Evolutionary conservation across 441 rosid species (phyloP).

Genomic region (Corymbia citriodora): DNA sequence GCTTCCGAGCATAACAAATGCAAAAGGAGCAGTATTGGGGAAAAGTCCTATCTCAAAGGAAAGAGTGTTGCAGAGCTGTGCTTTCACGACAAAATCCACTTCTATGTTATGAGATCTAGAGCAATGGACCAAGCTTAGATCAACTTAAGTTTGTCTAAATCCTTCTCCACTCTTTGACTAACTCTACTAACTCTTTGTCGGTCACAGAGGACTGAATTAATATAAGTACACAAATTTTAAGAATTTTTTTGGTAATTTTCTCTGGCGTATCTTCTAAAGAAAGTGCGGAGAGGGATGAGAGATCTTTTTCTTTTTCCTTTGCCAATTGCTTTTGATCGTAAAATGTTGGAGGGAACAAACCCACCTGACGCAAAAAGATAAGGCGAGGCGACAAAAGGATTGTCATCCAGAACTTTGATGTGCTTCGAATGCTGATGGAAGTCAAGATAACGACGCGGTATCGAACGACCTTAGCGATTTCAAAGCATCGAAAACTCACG

Average conservation of each 20-base stretch:
- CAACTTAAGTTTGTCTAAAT: background rate
- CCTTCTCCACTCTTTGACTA: background rate
- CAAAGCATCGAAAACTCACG: background rate
- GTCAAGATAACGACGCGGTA: background rate
- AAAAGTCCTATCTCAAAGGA: background rate
- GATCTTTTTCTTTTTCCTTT: background rate
- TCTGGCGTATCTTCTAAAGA: background rate
- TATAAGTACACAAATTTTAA: rapidly evolving
- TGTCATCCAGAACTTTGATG: background rate
- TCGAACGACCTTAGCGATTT: too few relatives aligned
- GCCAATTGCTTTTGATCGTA: background rate
- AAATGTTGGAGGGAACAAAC: background rate
- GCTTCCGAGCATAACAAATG: background rate
- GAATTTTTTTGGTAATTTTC: background rate
- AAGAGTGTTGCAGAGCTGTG: background rate
- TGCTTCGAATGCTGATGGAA: background rate
- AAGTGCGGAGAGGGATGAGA: background rate
- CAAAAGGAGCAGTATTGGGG: too few relatives aligned
- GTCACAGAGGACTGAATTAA: background rate
- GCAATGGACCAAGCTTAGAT: background rate
- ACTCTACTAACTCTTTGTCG: background rate
- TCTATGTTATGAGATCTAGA: too few relatives aligned
- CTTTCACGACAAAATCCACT: background rate
- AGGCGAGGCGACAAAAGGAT: background rate
- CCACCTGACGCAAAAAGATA: background rate